Evolutionary conservation across 805 yeast species (phyloP).

Genomic region (Metschnikowia drakensbergensis): DNA sequence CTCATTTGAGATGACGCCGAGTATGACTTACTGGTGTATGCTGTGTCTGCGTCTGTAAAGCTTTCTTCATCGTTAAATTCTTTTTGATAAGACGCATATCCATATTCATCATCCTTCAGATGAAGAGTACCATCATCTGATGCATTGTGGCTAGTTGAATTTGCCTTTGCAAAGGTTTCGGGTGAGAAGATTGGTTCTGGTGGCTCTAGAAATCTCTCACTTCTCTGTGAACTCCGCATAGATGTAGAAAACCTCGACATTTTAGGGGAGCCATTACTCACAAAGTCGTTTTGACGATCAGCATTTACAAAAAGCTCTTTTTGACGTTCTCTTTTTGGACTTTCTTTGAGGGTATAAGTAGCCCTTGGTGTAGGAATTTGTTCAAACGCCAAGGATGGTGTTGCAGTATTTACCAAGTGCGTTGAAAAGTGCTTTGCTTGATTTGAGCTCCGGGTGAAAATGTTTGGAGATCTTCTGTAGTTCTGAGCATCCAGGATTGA

Average conservation of each 20-base stretch:
- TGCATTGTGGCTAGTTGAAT: slow-evolving; percentile 23
- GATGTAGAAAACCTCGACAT: slow-evolving; percentile 26
- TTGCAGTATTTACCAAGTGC: slow-evolving; percentile 4
- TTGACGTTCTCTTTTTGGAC: slow-evolving; percentile 57
- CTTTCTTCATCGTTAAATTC: slow-evolving; percentile 31
- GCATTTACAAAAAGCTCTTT: slow-evolving; percentile 47
- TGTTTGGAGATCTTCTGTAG: slow-evolving; percentile 41
- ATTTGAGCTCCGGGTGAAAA: slow-evolving; percentile 37
- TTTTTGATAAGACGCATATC: slow-evolving; percentile 36
- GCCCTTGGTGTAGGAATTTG: slow-evolving; percentile 52
- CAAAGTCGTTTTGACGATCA: slow-evolving; percentile 22
- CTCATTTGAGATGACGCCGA: slow-evolving; percentile 24
- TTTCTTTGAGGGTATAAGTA: slow-evolving; percentile 59
- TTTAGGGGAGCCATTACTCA: slow-evolving; percentile 35
- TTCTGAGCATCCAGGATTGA: slow-evolving; percentile 29
- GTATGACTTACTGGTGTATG: slow-evolving; percentile 29
- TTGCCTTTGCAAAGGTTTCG: slow-evolving; percentile 59
- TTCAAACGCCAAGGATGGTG: slow-evolving; percentile 12
- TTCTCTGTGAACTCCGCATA: slow-evolving; percentile 32
- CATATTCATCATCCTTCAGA: slow-evolving; percentile 24
- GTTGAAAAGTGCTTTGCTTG: slow-evolving; percentile 13
- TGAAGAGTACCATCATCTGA: slow-evolving; percentile 34
- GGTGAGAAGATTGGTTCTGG: slow-evolving; percentile 67
- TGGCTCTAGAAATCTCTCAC: slow-evolving; percentile 53
- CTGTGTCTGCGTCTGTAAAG: slow-evolving; percentile 32